Evolutionary conservation across 495 filamentous ascomycete genomes (phyloP).

Genomic region (Penicillium goetzii): DNA sequence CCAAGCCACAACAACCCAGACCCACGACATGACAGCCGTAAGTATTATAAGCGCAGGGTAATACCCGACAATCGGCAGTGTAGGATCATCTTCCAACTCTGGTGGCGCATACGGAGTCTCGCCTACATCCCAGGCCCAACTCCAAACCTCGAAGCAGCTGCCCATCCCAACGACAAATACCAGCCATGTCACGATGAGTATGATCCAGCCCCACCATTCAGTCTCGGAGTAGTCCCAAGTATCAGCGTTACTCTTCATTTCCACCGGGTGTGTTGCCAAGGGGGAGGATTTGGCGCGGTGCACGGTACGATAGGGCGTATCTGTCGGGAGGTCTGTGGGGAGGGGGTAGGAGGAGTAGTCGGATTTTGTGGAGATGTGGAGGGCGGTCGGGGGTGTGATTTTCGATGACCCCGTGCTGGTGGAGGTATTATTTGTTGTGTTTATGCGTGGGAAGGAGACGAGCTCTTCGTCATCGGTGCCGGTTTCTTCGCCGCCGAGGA

Average conservation of each 20-base stretch:
- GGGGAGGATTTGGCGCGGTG: slow-evolving; percentile 63
- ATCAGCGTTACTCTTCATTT: slow-evolving; percentile 43
- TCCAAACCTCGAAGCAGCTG: slow-evolving; percentile 96
- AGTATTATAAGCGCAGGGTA: slow-evolving; percentile 93
- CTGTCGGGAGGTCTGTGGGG: slow-evolving; percentile 39
- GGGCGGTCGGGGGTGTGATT: slow-evolving; percentile 12
- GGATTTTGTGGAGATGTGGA: slow-evolving; percentile 51
- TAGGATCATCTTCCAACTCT: slow-evolving; percentile 90
- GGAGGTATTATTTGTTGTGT: slow-evolving; percentile 23
- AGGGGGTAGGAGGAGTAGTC: slow-evolving; percentile 67
- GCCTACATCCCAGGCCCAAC: slow-evolving; percentile 99
- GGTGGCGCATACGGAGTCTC: slow-evolving; percentile 92
- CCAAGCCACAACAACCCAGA: slow-evolving; percentile 97
- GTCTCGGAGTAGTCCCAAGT: slow-evolving; percentile 90
- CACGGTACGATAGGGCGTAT: slow-evolving; percentile 42
- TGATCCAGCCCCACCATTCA: slow-evolving; percentile 95
- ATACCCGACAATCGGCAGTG: slow-evolving; percentile 92
- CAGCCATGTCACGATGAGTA: slow-evolving; percentile 86
- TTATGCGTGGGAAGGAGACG: slow-evolving; percentile 57
- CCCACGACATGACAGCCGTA: slow-evolving; percentile 96
- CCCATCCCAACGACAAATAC: slow-evolving; percentile 97
- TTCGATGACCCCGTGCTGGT: slow-evolving; percentile 17
- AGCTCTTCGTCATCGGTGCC: slow-evolving; percentile 83
- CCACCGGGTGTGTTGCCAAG: slow-evolving; percentile 50
- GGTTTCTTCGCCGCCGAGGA: slow-evolving; percentile 63